Evolutionary conservation across 305 asterid genomes (phyloP).

Genomic region (Solanum hybrid): DNA sequence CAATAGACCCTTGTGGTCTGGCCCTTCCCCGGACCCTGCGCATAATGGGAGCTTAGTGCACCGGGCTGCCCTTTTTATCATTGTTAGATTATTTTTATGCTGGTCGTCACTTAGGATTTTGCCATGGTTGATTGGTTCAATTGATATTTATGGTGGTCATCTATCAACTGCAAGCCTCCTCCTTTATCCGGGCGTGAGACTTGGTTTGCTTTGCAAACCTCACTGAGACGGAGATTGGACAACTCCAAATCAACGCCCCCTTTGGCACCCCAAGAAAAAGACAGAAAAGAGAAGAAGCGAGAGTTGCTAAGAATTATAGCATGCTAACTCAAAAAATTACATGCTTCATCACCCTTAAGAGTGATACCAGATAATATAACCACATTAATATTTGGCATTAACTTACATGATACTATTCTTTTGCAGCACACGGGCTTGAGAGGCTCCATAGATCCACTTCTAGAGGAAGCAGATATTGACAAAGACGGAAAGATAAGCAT

Average conservation of each 20-base stretch:
- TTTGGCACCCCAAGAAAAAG: not conserved
- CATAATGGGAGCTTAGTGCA: not conserved
- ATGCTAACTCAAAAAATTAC: not conserved
- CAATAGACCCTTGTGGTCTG: not conserved
- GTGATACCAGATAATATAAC: not conserved
- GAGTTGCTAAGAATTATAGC: not conserved
- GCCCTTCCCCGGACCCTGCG: not conserved
- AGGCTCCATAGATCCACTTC: slow-evolving; percentile 66
- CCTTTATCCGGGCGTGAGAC: not conserved
- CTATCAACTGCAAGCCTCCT: not conserved
- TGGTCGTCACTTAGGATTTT: not conserved
- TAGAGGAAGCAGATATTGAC: slow-evolving; percentile 84
- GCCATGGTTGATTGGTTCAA: not conserved
- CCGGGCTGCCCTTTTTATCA: not conserved
- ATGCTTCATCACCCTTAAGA: slow-evolving; percentile 1
- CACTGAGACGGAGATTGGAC: not conserved
- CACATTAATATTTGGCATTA: not conserved
- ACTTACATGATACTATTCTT: not conserved
- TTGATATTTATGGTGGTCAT: not conserved
- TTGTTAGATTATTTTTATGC: not conserved
- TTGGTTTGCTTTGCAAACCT: not conserved
- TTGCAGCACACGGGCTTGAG: slow-evolving; percentile 61
- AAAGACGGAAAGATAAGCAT: slow-evolving; percentile 78
- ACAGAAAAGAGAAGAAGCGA: not conserved
- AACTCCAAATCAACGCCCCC: not conserved